Conservation (phyloP, 1,284 basidiomycete species). For the Apiotrichum laibachii region DNA sequence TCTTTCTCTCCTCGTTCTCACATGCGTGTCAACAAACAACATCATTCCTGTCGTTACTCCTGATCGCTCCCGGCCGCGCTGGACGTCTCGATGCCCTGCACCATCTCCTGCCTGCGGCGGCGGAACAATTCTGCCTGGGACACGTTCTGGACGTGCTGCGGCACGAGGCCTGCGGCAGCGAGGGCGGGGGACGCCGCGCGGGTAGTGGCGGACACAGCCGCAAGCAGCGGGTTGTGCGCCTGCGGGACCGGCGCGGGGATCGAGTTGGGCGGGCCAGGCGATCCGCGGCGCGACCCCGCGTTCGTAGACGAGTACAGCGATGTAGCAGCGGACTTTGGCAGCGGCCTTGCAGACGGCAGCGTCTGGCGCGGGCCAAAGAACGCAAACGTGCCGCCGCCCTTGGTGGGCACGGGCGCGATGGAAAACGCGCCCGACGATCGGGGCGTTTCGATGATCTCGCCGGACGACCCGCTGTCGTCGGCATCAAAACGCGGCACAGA, state of each 20-base stretch:
- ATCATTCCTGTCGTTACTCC: neutral
- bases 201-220: conserved; percentile 38
- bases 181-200: conserved; percentile 42
- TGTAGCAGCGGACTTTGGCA: conserved; percentile 13
- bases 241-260: neutral
- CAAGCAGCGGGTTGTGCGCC: conserved; percentile 31
- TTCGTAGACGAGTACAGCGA: conserved; percentile 13
- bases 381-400: conserved; percentile 40
- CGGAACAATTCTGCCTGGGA: conserved; percentile 76
- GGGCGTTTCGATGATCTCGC: conserved; percentile 35
- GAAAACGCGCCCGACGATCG: conserved; percentile 23
- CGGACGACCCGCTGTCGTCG: conserved; percentile 40
- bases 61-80: neutral
- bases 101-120: conserved; percentile 60
- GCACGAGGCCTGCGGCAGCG: conserved; percentile 40
- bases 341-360: neutral
- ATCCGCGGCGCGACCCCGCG: conserved; percentile 1
- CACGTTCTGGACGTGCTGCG: conserved; percentile 59
- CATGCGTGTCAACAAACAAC: no score
- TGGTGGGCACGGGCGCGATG: conserved; percentile 9
- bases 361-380: conserved; percentile 30
- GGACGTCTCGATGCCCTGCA: conserved; percentile 38
- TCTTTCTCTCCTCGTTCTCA: neutral
- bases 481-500: conserved; percentile 40
- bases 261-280: neutral